Percentiles rank a stretch among this genome's conserved stretches.
Evolutionary conservation across 1,284 basidiomycete genomes (phyloP).

Genomic region (Pyrrhoderma noxium): DNA sequence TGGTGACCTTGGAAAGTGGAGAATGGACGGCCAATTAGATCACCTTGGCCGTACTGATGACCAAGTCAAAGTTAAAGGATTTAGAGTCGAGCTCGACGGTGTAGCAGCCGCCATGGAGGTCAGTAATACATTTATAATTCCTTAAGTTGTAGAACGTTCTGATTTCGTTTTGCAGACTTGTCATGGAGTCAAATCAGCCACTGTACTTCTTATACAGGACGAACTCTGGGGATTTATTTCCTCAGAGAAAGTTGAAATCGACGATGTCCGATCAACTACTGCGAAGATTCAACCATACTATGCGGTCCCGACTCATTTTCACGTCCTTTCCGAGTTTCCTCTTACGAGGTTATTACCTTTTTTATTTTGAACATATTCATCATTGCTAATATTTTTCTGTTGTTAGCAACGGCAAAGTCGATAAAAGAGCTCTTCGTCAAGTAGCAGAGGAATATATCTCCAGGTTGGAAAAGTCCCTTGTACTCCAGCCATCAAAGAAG

Average conservation of each 20-base stretch:
- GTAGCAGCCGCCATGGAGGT: constrained; percentile 54
- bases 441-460: constrained; percentile 29
- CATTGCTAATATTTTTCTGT: constrained; percentile 8
- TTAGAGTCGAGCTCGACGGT: constrained; percentile 55
- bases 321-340: constrained; percentile 39
- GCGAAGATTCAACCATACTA: constrained; percentile 51
- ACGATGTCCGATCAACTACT: constrained; percentile 36
- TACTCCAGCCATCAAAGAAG: constrained; percentile 12
- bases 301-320: constrained; percentile 43
- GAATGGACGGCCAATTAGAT: constrained; percentile 42
- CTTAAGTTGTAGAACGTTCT: not conserved
- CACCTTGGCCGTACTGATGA: constrained; percentile 52
- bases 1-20: constrained; percentile 51
- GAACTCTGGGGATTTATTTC: constrained; percentile 51
- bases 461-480: constrained; percentile 10
- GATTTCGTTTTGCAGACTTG: constrained; percentile 30
- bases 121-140: constrained; percentile 8
- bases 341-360: constrained; percentile 37
- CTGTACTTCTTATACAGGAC: constrained; percentile 42
- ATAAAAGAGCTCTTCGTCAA: constrained; percentile 42
- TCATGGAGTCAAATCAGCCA: constrained; percentile 38
- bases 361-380: not conserved
- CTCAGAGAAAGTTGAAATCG: constrained; percentile 33
- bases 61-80: constrained; percentile 52
- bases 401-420: constrained; percentile 48